Base-by-base conservation (phyloP, 73 alveolate genomes). In the Stentor roeselii region DNA sequence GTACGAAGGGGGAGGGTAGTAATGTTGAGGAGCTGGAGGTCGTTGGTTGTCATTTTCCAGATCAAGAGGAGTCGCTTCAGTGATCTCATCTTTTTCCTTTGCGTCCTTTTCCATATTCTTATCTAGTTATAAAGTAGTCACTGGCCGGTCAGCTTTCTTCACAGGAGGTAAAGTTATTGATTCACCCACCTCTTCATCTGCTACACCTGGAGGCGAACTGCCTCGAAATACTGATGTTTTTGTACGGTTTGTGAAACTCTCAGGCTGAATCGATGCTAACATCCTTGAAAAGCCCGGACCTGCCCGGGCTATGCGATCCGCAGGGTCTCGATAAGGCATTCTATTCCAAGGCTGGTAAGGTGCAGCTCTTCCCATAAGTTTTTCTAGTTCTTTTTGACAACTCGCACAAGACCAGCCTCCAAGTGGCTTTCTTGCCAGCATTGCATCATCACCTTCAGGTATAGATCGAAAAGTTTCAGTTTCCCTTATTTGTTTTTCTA, bases 391-490 rank as follows among this genome's bases (percentile, higher is more conserved):
- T 42, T 93, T 87, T 87, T 93, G 96, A 80, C 98, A 93, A 30
- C 96, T 91, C 2, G 98, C 98, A 86, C 98, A 93, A 60, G 93
- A 83, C 87, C 87, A 90, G 37, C 98, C 98, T 31, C 88, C 85
- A 21, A 93, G 78, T 38, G 96, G 98, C 67, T 93, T 93, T 83
- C 89, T 93, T 6, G 95, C 90, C 75, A 93, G 88, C 91, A 93
- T 83, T 85, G 96, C 94, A 77, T 91, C 96, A 42, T 91, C 93
- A n/a, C 84, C 95, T 78, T 87, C 87, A 60, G 86, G 59, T 86
- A 90, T 84, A 0, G 87, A 85, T 60, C 82, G 58, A 0, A 27
- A 14, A 42, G 87, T 90, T 35, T 84, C 83, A 3, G 84, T 40
- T 67, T 88, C 84, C 84, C 92, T 95, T 42, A 95, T 84, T 87